Evolutionary conservation across 345 rosid species (phyloP), one percentile per base, ranked within the genome.

Genomic region (Eucalyptus regnans): DNA sequence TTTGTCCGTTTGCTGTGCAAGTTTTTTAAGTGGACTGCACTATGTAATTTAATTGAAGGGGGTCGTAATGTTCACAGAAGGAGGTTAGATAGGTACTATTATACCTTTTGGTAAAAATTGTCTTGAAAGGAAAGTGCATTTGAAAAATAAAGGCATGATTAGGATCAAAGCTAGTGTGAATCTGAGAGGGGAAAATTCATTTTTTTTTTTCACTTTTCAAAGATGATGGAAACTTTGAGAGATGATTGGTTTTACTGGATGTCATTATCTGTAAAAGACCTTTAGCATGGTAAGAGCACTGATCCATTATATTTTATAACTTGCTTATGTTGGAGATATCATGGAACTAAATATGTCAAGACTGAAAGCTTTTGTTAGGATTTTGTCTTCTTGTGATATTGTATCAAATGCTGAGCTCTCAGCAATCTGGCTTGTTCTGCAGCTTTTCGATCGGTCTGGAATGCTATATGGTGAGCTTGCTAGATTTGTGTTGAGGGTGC

Each of bases 361-460:
- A 62, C 12, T 15, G 84, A 10, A 76, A 41, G 48, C 27, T 76
- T 37, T 37, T 37, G 13, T 20, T 76, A 76, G 84, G 84, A 76
- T 20, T 20, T 76, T 0, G 83, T 76, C 29, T 64, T 64, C 76
- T 76, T 37, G 48, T 76, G 48, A 10, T 76, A 76, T 22, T 41
- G 83, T 20, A 20, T 76, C 13, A 41, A 41, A 76, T 76, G 37
- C 83, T 76, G 23, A 20, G 27, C 48, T 76, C 83, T 76, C 15
- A 76, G 84, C 66, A 52, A 52, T 86, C 87, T 48, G 41, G 87
- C 48, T 66, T 58, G 88, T 87, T 46, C 91, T 88, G 90, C 95
- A 97, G 99, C 96, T 97, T 43, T 96, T 97, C 89, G 99, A 97
- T 90, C 97, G 99, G 68, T 87, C 95, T 20, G 99, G 99, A 62